These are phyloP conservation scores for Jatropha curcas DNA, from an alignment of 345 rosid genomes.

Conservation along the genomic window DNA sequence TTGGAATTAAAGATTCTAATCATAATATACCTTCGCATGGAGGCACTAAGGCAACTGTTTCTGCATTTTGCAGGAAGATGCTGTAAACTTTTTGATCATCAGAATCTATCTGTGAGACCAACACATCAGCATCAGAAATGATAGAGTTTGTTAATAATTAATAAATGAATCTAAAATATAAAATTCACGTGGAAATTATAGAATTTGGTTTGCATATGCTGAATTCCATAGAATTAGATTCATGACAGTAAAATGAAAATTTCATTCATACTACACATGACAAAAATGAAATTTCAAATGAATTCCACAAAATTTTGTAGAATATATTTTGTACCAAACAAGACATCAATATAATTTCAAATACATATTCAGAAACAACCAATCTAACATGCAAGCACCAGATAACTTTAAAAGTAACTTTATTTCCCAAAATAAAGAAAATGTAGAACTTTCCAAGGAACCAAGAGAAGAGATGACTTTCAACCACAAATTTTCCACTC, in stretches of 20 bases:
- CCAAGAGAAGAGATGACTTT: background rate
- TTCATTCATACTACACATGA: too few relatives aligned
- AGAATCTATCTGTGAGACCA: conserved; percentile 41
- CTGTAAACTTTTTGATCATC: conserved; percentile 43
- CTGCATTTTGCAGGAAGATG: conserved; percentile 79
- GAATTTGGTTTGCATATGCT: too few relatives aligned
- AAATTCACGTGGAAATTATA: too few relatives aligned
- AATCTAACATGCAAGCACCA: background rate
- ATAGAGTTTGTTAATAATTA: too few relatives aligned
- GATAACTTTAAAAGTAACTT: background rate
- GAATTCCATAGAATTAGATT: too few relatives aligned
- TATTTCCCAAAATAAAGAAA: background rate
- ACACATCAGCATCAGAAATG: background rate
- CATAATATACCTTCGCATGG: conserved; percentile 48
- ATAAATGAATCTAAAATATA: too few relatives aligned
- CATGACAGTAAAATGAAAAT: too few relatives aligned
- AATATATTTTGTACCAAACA: too few relatives aligned
- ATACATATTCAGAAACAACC: background rate
- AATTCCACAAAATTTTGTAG: too few relatives aligned
- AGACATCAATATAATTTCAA: background rate
- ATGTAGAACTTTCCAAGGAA: background rate
- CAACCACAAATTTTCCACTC: background rate
- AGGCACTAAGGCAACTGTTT: conserved; percentile 71
- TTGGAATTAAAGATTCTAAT: background rate
- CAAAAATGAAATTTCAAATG: too few relatives aligned